phyloP scores from a whole-genome alignment of 306 rosid species.

The Prunus mongolica region DNA sequence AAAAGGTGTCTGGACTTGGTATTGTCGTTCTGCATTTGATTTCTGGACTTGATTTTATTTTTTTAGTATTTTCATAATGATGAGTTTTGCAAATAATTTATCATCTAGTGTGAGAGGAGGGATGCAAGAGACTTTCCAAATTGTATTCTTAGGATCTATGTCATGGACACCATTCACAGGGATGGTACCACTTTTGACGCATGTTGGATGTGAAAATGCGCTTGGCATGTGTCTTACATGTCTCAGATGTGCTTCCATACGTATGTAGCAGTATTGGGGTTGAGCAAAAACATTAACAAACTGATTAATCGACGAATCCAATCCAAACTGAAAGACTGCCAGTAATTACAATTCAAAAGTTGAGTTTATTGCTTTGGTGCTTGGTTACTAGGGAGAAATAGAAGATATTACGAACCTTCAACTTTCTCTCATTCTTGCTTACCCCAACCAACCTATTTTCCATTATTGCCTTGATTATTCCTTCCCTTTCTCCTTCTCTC shows the following conservation, averaged over 20 bases:
- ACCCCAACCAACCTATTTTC: neutral
- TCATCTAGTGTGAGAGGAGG: neutral
- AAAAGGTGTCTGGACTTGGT: neutral
- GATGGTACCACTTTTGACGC: neutral
- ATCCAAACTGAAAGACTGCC: neutral
- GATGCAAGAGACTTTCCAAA: neutral
- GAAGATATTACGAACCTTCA: neutral
- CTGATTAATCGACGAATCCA: neutral
- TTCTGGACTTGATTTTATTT: constrained; percentile 3
- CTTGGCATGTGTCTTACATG: neutral
- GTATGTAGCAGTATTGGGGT: neutral
- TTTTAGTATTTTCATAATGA: neutral
- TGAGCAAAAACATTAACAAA: neutral
- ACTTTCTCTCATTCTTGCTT: neutral
- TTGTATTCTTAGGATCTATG: neutral
- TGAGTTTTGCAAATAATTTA: neutral
- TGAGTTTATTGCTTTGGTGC: neutral
- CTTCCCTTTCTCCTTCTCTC: neutral
- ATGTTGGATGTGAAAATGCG: neutral
- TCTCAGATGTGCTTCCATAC: neutral
- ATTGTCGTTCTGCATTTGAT: constrained; percentile 17
- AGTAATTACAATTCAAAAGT: neutral
- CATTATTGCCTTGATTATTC: neutral
- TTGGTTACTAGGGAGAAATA: neutral
- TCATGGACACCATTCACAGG: neutral